Evolutionary conservation across 306 rosid species (phyloP).

Genomic region (Rubus parviflorus): DNA sequence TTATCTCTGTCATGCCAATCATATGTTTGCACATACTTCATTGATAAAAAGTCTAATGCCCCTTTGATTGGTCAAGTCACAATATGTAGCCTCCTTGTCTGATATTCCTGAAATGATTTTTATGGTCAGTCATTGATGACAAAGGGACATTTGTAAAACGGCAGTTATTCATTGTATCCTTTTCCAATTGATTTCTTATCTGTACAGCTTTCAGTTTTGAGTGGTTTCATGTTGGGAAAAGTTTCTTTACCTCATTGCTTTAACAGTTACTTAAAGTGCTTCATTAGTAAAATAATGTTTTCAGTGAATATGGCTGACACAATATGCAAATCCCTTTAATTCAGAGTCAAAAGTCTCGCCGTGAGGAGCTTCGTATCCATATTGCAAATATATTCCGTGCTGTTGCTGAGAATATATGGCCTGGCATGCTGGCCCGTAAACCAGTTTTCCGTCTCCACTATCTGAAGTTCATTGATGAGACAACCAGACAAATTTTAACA

Average conservation of each 20-base stretch:
- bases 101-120: not conserved
- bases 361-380: slow-evolving; percentile 94
- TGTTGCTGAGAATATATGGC: slow-evolving; percentile 97
- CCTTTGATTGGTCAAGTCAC: not conserved
- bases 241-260: not conserved
- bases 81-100: not conserved
- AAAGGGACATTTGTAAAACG: not conserved
- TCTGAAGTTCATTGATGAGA: slow-evolving; percentile 90
- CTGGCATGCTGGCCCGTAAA: slow-evolving; percentile 86
- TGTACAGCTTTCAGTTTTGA: not conserved
- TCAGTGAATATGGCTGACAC: slow-evolving; percentile 23
- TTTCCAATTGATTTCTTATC: slow-evolving; percentile 12
- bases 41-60: not conserved
- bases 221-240: not conserved
- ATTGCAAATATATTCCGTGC: slow-evolving; percentile 90
- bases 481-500: slow-evolving; percentile 59
- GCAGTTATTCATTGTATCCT: not conserved
- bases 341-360: slow-evolving; percentile 92
- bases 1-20: not conserved
- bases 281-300: slow-evolving; percentile 20
- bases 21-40: not conserved
- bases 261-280: slow-evolving; percentile 24
- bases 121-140: not conserved
- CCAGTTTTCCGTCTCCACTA: slow-evolving; percentile 83
- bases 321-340: slow-evolving; percentile 31